Evolutionary conservation across 148 eudicot genomes (phyloP).

Genomic region (Vaccinium corymbosum): DNA sequence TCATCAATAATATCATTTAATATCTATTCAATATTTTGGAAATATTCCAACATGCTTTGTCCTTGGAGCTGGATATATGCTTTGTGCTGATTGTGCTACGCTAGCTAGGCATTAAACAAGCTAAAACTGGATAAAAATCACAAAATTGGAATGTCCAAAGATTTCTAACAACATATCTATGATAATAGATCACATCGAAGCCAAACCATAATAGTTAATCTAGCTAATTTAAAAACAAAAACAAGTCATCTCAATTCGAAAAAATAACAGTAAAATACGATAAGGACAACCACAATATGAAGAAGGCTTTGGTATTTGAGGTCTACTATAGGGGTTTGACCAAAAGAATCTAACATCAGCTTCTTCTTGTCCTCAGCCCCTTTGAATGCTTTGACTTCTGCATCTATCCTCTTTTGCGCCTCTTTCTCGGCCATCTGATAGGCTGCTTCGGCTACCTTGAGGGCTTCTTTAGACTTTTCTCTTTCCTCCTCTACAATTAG

Average conservation of each 20-base stretch:
- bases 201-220: no score
- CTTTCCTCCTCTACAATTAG: slow-evolving; percentile 7
- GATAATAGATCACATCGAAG: no score
- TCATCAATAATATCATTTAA: no score
- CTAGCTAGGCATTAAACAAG: no score
- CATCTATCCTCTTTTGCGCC: not conserved
- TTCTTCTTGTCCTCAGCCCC: slow-evolving; percentile 4
- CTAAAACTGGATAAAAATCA: no score
- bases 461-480: slow-evolving; percentile 1
- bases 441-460: not conserved
- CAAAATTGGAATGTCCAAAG: no score
- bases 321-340: not conserved
- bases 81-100: no score
- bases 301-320: slow-evolving; percentile 16
- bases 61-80: no score
- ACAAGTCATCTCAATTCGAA: not conserved
- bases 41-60: no score
- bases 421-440: not conserved
- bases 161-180: no score
- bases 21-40: no score
- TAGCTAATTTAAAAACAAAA: no score
- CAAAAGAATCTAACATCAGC: slow-evolving; percentile 1
- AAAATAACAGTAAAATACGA: slow-evolving; percentile 1
- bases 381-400: not conserved
- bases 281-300: slow-evolving; percentile 14